Evolutionary conservation across 306 rosid genomes (phyloP).

Genomic region (Castanopsis chinensis): DNA sequence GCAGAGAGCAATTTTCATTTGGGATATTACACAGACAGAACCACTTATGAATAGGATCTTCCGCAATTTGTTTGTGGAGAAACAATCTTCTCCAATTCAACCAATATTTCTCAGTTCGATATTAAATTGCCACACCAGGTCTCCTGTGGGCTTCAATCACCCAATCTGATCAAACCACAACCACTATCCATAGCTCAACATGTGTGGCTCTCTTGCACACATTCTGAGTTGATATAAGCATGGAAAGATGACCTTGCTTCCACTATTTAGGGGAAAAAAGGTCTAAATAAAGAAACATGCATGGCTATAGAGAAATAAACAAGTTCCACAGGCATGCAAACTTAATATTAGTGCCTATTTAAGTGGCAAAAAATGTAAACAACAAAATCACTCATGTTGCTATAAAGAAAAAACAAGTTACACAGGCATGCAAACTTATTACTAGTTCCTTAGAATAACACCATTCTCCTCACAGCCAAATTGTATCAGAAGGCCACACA

Average conservation of each 20-base stretch:
- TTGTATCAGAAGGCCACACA: background rate
- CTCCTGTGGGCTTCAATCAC: background rate
- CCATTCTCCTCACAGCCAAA: background rate
- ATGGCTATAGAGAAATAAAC: no score
- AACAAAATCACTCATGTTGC: no score
- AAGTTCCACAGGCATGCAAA: no score
- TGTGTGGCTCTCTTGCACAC: background rate
- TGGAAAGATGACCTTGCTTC: background rate
- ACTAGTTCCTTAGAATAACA: no score
- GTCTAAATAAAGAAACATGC: no score
- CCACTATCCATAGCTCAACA: background rate
- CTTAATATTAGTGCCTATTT: no score
- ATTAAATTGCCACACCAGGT: no score
- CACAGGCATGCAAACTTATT: no score
- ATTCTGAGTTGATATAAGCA: background rate
- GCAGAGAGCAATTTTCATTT: background rate
- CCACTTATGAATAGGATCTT: background rate
- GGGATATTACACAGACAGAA: background rate
- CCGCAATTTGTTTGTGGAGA: background rate
- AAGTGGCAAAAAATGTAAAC: no score
- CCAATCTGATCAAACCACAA: background rate
- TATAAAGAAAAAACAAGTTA: no score
- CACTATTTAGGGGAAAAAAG: background rate
- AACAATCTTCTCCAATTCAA: background rate
- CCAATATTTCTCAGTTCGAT: background rate